These are phyloP conservation scores for Fagopyrum tataricum DNA, from an alignment of 148 eudicot genomes.

Conservation along the genomic window DNA sequence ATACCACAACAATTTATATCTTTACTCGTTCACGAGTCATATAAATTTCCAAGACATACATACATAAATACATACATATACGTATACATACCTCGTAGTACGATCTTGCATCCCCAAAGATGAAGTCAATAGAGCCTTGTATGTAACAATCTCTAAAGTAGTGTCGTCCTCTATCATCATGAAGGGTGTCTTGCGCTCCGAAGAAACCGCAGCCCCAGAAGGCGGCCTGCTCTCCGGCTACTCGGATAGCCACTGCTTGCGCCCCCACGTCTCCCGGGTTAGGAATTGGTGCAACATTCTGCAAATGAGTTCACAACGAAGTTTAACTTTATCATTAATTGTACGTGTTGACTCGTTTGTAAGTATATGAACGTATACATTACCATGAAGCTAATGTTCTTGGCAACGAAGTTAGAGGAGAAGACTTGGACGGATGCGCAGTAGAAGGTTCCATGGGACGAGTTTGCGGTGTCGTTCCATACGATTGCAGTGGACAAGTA, in stretches of 20 bases:
- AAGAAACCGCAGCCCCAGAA: constrained; percentile 98
- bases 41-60: too few species aligned
- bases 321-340: too few species aligned
- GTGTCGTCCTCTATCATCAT: constrained; percentile 90
- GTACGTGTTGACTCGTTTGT: not conserved
- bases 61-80: too few species aligned
- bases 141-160: constrained; percentile 87
- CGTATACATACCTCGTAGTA: constrained; percentile 57
- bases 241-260: constrained; percentile 83
- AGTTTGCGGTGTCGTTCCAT: constrained; percentile 91
- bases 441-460: constrained; percentile 72
- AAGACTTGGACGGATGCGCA: constrained; percentile 89
- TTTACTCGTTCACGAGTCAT: not conserved
- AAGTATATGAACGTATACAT: not conserved
- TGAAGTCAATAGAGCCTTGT: constrained; percentile 89
- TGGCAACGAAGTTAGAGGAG: constrained; percentile 69
- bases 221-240: constrained; percentile 69
- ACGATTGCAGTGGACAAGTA: constrained; percentile 66
- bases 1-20: not conserved
- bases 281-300: constrained; percentile 92
- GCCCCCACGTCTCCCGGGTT: constrained; percentile 76
- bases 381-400: constrained; percentile 95
- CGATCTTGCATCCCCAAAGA: constrained; percentile 75
- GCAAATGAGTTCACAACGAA: not conserved
- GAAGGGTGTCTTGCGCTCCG: constrained; percentile 92